Evolutionary conservation across 768 basidiomycete species (phyloP), one percentile per base, ranked within the genome.

Genomic region (Collybia sp.): DNA sequence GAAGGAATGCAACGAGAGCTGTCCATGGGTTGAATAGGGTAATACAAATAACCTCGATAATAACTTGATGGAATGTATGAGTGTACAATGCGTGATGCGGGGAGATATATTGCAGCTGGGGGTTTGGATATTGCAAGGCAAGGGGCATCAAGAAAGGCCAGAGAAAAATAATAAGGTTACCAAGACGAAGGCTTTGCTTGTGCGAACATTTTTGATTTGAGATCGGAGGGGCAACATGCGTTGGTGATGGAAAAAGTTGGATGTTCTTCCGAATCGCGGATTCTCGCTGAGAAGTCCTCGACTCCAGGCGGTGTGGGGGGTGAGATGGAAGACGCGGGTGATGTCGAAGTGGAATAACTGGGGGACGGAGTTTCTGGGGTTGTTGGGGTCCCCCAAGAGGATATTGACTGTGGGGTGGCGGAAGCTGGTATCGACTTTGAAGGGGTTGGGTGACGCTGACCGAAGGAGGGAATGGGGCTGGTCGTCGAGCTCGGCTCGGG

Each of bases 171-270:
- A 25, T 25, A 25, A 25, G 25, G 25, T 25, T 37, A 37, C 35
- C 35, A 37, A 10, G 17, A 3, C 4, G 35, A n/a, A 3, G 35
- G 35, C 35, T n/a, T 17, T 20, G 35, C 46, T n/a, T 33, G 37
- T 18, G 83, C 81, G 37, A 82, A 85, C 72, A 82, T 82, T 59
- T 81, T 79, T 5, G 60, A 58, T 60, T 83, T 84, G 38, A 78
- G 64, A 8, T 25, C 1, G 75, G 73, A 44, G 77, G 69, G 15
- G 64, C 53, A 1, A 60, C 25, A 25, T 25, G 25, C 25, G 25
- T 25, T 25, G 25, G 25, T 25, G 25, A 25, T 25, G 25, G 25
- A 25, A 8, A 25, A 25, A 3, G 50, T 44, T 20, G 77, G 56
- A 35, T 79, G 60, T 31, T 65, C 36, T 53, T 77, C 53, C 59